Evolutionary conservation across 345 rosid genomes (phyloP).

Genomic region (Erysimum cheiranthoides): DNA sequence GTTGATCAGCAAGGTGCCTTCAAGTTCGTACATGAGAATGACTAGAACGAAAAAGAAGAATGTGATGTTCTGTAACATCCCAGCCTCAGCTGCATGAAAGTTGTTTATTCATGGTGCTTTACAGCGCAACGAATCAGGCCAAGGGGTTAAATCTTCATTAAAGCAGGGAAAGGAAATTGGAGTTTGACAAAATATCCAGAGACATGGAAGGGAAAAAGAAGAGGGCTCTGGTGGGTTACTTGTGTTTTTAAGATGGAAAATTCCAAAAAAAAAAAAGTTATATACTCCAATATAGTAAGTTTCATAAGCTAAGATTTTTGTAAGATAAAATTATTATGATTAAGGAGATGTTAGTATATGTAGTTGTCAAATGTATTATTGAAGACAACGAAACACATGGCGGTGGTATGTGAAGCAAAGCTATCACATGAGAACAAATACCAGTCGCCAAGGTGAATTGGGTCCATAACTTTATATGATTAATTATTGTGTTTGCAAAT

Average conservation of each 20-base stretch:
- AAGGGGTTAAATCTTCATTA: neutral
- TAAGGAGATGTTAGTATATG: slow-evolving; percentile 11
- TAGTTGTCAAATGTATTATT: slow-evolving; percentile 26
- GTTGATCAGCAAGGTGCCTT: slow-evolving; percentile 9
- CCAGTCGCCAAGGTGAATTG: slow-evolving; percentile 32
- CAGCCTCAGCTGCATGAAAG: slow-evolving; percentile 2
- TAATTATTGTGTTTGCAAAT: slow-evolving; percentile 19
- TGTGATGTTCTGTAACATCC: slow-evolving; percentile 12
- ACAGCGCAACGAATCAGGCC: neutral
- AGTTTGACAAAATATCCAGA: neutral
- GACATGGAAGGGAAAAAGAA: neutral
- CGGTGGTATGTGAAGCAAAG: slow-evolving; percentile 22
- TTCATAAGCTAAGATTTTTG: neutral
- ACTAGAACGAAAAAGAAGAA: slow-evolving; percentile 14
- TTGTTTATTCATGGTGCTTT: slow-evolving; percentile 2
- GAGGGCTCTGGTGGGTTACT: slow-evolving; percentile 4
- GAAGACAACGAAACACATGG: slow-evolving; percentile 38
- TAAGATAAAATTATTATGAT: slow-evolving; percentile 14
- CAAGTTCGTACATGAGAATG: neutral
- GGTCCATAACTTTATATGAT: slow-evolving; percentile 37
- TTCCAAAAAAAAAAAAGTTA: neutral
- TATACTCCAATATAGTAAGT: neutral
- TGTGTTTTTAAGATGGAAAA: neutral
- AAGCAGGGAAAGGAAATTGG: neutral
- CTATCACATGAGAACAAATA: slow-evolving; percentile 40